Conservation (phyloP, 2,329 filamentous ascomycete species). For the Madurella mycetomatis region DNA sequence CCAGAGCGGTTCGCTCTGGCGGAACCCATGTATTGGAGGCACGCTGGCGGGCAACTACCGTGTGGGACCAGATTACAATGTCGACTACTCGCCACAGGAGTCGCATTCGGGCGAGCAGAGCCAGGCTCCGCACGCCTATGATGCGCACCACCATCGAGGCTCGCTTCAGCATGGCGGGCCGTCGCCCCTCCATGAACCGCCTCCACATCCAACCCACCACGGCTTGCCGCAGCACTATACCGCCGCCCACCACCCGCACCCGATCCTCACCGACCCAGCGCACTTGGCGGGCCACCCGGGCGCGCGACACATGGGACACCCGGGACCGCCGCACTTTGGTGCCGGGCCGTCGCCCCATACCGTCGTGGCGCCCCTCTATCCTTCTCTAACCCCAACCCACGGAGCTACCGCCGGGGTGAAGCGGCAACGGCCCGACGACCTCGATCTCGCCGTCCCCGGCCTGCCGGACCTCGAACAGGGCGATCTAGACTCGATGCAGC, state of each 20-base stretch:
- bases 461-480: slow-evolving; percentile 50
- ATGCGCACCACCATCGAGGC: slow-evolving; percentile 45
- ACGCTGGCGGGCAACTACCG: slow-evolving; percentile 72
- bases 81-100: slow-evolving; percentile 68
- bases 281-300: slow-evolving; percentile 50
- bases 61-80: slow-evolving; percentile 65
- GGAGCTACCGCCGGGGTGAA: slow-evolving; percentile 40
- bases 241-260: slow-evolving; percentile 45
- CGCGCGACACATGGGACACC: slow-evolving; percentile 45
- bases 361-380: slow-evolving; percentile 50
- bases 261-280: slow-evolving; percentile 53
- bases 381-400: slow-evolving; percentile 43
- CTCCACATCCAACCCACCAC: slow-evolving; percentile 41
- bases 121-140: slow-evolving; percentile 61
- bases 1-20: slow-evolving; percentile 73
- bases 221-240: slow-evolving; percentile 44
- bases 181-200: slow-evolving; percentile 43
- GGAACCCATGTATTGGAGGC: slow-evolving; percentile 67
- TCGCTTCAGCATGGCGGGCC: slow-evolving; percentile 47
- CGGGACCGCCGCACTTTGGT: slow-evolving; percentile 52
- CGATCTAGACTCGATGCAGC: slow-evolving; percentile 53
- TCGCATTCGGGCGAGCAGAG: slow-evolving; percentile 61
- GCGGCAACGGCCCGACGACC: slow-evolving; percentile 53
- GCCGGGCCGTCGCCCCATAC: slow-evolving; percentile 41
- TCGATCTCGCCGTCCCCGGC: slow-evolving; percentile 51